Base-by-base conservation (phyloP, 805 yeast species). In the Wickerhamomyces hampshirensis region DNA sequence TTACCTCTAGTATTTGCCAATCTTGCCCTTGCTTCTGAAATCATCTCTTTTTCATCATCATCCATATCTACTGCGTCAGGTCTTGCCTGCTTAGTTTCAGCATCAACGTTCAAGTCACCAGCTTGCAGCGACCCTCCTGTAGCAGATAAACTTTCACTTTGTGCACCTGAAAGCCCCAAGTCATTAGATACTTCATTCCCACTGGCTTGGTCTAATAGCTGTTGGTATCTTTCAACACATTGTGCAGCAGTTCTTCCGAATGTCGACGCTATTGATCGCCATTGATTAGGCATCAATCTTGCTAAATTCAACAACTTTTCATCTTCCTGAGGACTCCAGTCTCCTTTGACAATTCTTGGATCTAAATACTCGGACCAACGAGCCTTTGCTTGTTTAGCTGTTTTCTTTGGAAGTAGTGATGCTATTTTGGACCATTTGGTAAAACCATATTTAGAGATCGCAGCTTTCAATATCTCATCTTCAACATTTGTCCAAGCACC, bases 391-490 rank as follows among this genome's bases (percentile, higher is more conserved):
- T 93, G 98, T 52, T 78, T 80, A 5, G 97, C 95, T 2, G 88
- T 80, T 59, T 91, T 91, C 55, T 84, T 77, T 5, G 86, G 80
- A 24, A 91, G 63, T 30, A 91, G 67, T 1, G 97, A 87, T 1
- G 96, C 84, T 5, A 91, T 91, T 34, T 96, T 73, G 11, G 93
- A 73, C 98, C 98, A 91, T 52, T 93, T 96, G 48, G 85, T 88
- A 14, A 88, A 66, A 0, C 98, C 98, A 58, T 91, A 91, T 55
- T 91, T 93, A 27, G 93, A 74, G 2, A 93, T 84, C 2, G 96
- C 96, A 0, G 96, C 95, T 45, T 81, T 80, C 29, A 91, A 65
- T 30, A 93, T 82, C 58, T 87, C 91, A 59, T 93, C 98, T 48
- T 77, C 83, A 9, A 71, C 59, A 52, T 85, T 81, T 6, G 95